Evolutionary conservation across 768 basidiomycete species (phyloP).

Genomic region (Leccinum imitatum): DNA sequence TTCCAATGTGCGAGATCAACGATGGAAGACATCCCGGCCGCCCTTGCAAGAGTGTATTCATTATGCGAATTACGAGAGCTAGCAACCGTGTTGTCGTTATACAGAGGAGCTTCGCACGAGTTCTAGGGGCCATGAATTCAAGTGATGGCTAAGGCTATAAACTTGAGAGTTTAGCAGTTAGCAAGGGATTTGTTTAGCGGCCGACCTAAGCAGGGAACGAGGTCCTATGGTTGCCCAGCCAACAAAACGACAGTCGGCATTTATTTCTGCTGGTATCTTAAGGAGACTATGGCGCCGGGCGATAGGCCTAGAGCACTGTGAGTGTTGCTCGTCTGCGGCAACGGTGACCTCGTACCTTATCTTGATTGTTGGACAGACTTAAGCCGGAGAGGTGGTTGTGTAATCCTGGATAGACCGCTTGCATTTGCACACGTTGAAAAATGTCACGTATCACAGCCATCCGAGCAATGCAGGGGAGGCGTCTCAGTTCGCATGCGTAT

Average conservation of each 20-base stretch:
- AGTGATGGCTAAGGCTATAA: not conserved
- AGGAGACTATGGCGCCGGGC: not conserved
- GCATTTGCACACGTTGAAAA: not conserved
- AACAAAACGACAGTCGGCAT: not conserved
- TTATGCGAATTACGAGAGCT: not conserved
- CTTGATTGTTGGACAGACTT: not conserved
- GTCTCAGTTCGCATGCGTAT: not conserved
- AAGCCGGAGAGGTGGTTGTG: not conserved
- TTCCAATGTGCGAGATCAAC: not conserved
- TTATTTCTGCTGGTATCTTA: slow-evolving; percentile 8
- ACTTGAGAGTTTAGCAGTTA: not conserved
- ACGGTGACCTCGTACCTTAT: slow-evolving; percentile 2
- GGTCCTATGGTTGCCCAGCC: not conserved
- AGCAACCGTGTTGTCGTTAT: not conserved
- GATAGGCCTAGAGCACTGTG: not conserved
- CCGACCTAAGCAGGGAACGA: not conserved
- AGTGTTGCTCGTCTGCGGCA: slow-evolving; percentile 3
- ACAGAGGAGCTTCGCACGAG: not conserved
- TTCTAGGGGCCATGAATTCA: not conserved
- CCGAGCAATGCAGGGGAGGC: not conserved
- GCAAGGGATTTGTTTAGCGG: not conserved
- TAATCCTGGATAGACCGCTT: not conserved
- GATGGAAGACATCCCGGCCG: not conserved
- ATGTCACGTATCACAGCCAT: not conserved
- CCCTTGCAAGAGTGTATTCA: not conserved